Base-by-base conservation (phyloP, 805 yeast species). In the Scheffersomyces amazonensis region DNA sequence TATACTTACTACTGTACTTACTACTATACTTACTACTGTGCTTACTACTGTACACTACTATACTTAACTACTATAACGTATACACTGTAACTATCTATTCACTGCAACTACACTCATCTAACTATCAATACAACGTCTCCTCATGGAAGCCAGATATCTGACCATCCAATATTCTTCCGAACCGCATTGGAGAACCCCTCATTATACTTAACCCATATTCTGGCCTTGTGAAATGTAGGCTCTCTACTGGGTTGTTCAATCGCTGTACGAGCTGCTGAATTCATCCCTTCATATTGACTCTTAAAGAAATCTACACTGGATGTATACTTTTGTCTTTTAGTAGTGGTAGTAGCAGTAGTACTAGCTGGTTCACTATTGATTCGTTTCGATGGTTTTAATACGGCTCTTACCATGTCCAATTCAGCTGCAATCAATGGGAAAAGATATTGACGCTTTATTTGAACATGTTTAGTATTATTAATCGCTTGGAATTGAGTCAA, bases 171-270 rank as follows among this genome's bases (percentile, higher is more conserved):
- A 37, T 82, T 85, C 52, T 87, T 87, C 23, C 95, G 65, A 2
- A 89, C 97, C 0, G 97, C 97, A 58, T 87, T 84, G 4, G 95
- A 85, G 53, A 83, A 89, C 0, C 97, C 97, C 61, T 89, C 96
- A 46, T 84, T 85, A 54, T 82, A 88, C 53, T 84, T 87, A n/a
- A 89, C 86, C 96, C 96, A 89, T 23, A 68, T 68, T 35, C 73
- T 50, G 16, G 32, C 80, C 71, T 49, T 78, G 20, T 64, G 21
- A 42, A 51, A 46, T 36, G 53, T 36, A 34, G 47, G 52, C 12
- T 40, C 39, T 6, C 12, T 30, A 13, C 23, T 15, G 5, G 27
- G 31, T 35, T 33, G 40, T n/a, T n/a, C n/a, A n/a, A n/a, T n/a
- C n/a, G n/a, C n/a, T 30, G 27, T 7, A 11, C 32, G 19, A n/a